A percentile compares a stretch with the other conserved stretches of the same genome.
These are phyloP conservation scores for Aspergillus costaricaensis DNA, from an alignment of 2,329 filamentous ascomycete genomes.

Conservation along the genomic window DNA sequence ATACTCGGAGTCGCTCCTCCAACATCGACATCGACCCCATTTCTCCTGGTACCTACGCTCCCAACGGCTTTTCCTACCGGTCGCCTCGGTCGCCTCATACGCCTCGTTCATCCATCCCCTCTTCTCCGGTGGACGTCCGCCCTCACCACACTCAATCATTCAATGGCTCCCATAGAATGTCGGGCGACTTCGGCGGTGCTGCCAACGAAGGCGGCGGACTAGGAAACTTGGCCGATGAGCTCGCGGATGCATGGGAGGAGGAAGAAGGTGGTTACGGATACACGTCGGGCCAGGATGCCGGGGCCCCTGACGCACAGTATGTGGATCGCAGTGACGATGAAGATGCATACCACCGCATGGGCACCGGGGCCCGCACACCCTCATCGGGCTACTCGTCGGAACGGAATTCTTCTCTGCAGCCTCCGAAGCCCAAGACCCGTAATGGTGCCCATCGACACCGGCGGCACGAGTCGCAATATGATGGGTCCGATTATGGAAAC, in stretches of 20 bases:
- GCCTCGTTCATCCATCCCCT: constrained; percentile 39
- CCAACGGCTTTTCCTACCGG: constrained; percentile 35
- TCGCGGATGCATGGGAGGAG: constrained; percentile 61
- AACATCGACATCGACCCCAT: constrained; percentile 40
- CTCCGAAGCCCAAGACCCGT: constrained; percentile 43
- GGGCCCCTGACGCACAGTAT: constrained; percentile 32
- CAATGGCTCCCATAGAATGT: constrained; percentile 40
- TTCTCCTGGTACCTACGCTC: constrained; percentile 34
- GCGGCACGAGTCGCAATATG: constrained; percentile 51
- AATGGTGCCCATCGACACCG: constrained; percentile 38
- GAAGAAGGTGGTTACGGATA: constrained; percentile 53
- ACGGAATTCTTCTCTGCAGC: constrained; percentile 31
- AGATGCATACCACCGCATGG: constrained; percentile 32
- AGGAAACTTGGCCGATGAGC: constrained; percentile 65
- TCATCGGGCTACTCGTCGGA: constrained; percentile 27
- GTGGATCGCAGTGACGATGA: constrained; percentile 35
- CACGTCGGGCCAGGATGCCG: constrained; percentile 38
- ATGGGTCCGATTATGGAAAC: constrained; percentile 61
- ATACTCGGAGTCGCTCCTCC: constrained; percentile 34
- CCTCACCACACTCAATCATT: constrained; percentile 39
- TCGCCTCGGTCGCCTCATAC: constrained; percentile 38
- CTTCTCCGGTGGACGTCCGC: constrained; percentile 43
- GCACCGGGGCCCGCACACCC: constrained; percentile 26
- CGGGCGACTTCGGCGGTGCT: constrained; percentile 41
- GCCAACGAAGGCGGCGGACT: constrained; percentile 49